Evolutionary conservation across 1,139 yeast species (phyloP), one percentile per base, ranked within the genome.

Genomic region (Chernovozyma aurita): DNA sequence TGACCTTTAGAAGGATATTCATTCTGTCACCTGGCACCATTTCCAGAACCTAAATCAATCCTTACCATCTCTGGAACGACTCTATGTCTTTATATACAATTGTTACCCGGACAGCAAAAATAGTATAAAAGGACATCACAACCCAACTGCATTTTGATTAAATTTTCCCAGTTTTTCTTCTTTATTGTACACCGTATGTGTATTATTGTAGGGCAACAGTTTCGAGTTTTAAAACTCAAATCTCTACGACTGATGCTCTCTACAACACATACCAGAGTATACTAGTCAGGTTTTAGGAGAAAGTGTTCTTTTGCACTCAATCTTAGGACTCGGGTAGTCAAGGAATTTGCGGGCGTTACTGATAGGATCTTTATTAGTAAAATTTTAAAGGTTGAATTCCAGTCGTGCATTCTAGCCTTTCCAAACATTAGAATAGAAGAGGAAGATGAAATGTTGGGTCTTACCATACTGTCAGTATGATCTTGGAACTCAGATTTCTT

Each of bases 181-280:
- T 49, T 48, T 59, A 66, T 69, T 68, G 73, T 70, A 69, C 73
- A n/a, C 49, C 53, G 75, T 53, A 67, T 67, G 69, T 57, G 74
- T 70, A 70, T 70, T 70, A 70, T 70, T 70, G 76, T 70, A 69
- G 76, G 72, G 76, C 67, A 55, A 48, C 65, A 55, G 54, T 55
- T 61, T 52, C 28, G 31, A 44, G 45, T 51, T 46, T 36, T 36
- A 29, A 37, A 18, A 33, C 48, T 49, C 47, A 34, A 36, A 32
- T 35, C 38, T 53, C 64, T 56, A 69, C 68, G 67, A 51, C 57
- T 61, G 63, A 49, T 54, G 66, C 75, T 70, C 75, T 69, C 76
- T 70, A 70, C 75, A 70, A 70, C 74, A 56, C 69, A 65, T 66
- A 53, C 75, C 51, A 69, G 64, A 70, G 73, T 58, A 59, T 42